Evolutionary conservation across 129 eudicot genomes (phyloP).

Genomic region (Flaveria ramosissima): DNA sequence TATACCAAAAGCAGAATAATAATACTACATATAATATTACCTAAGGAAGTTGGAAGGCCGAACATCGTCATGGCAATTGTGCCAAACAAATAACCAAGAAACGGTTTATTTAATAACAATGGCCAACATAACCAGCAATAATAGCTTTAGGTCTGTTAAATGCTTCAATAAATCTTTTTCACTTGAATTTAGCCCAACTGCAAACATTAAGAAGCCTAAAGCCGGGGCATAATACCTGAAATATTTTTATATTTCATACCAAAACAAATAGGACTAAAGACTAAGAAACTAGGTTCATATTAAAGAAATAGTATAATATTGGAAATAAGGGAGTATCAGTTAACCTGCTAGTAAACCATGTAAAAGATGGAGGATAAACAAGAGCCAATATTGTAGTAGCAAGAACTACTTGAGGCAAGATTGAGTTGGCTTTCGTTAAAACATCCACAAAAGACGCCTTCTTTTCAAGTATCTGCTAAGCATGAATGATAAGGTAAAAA

Average conservation of each 20-base stretch:
- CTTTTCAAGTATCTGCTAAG: conserved; percentile 45
- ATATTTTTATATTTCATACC: conserved; percentile 19
- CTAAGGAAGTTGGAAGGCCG: conserved; percentile 83
- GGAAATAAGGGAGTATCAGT: background rate
- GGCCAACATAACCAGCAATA: conserved; percentile 83
- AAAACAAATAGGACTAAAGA: background rate
- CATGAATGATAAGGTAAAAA: background rate
- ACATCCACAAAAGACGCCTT: conserved; percentile 54
- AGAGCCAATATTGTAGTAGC: conserved; percentile 90
- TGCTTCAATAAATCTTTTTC: conserved; percentile 91
- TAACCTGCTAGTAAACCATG: conserved; percentile 97
- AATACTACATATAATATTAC: conserved; percentile 33
- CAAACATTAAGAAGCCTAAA: conserved; percentile 94
- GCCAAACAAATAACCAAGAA: conserved; percentile 85
- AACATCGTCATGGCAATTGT: conserved; percentile 59
- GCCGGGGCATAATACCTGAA: conserved; percentile 98
- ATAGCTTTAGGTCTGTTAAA: conserved; percentile 80
- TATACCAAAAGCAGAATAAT: background rate
- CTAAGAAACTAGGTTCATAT: background rate
- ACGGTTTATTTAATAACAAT: conserved; percentile 83
- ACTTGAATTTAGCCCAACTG: conserved; percentile 93
- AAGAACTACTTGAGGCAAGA: conserved; percentile 89
- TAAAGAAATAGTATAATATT: background rate
- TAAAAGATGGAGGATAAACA: conserved; percentile 92
- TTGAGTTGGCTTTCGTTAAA: conserved; percentile 72